Evolutionary conservation across 371 early-diverging fungal species (phyloP), one percentile per base, ranked within the genome.

Genomic region (Mucor circinelloides): DNA sequence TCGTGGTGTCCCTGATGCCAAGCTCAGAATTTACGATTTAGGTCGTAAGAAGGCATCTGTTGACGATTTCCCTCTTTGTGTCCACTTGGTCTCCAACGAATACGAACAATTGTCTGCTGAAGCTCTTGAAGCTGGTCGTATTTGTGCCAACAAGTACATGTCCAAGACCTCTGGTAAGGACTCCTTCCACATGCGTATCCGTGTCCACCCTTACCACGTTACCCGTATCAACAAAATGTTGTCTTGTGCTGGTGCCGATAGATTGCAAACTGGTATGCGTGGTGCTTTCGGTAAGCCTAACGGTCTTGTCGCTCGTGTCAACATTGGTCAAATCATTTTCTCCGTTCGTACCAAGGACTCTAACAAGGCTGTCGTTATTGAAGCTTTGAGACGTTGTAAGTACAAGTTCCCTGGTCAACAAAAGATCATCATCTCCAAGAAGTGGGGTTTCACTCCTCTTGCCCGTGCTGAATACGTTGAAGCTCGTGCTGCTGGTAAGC

Each of bases 201-300:
- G 98, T 77, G 98, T 99, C 74, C 99, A 99, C 87, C 99, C 99
- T 58, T 98, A 93, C 93, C 99, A 99, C 90, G 99, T 99, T 64
- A 86, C 99, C 75, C 97, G 99, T 83, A 99, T 99, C 94, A 99
- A 99, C 94, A 99, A 99, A 91, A 99, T 99, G 99, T 94, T 99
- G 93, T 99, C 99, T 72, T 99, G 99, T 88, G 99, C 99, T 79
- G 99, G 99, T 89, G 99, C 99, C 77, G 99, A 99, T 94, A 89
- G 99, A 88, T 93, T 99, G 77, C 99, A 99, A 89, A 96, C 96
- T 73, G 99, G 99, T 91, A 99, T 99, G 99, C 96, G 99, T 89
- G 99, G 99, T 85, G 99, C 99, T 77, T 99, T 92, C 83, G 99
- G 99, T 78, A 99, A 99, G 93, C 99, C 99, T 77, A 90, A 93